phyloP scores from a whole-genome alignment of 2,329 filamentous ascomycete genomes.

The Nothophaeocryptopus gaeumannii region DNA sequence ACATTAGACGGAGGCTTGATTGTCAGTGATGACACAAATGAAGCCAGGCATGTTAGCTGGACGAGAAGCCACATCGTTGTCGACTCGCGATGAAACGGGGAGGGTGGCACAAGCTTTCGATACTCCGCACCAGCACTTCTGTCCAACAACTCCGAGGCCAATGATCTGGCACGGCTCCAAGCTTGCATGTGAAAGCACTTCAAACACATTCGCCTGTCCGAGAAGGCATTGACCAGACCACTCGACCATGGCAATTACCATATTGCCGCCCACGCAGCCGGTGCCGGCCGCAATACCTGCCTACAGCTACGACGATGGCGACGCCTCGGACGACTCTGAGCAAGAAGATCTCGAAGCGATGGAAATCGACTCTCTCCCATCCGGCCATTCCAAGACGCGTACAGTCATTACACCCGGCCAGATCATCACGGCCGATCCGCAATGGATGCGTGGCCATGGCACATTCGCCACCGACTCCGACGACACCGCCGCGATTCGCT shows the following conservation, averaged over 20 bases:
- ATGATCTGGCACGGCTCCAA: too few relatives aligned
- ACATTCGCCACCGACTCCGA: constrained; percentile 66
- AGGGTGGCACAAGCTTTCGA: too few relatives aligned
- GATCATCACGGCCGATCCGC: constrained; percentile 81
- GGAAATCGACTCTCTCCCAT: constrained; percentile 50
- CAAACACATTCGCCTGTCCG: too few relatives aligned
- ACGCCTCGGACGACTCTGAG: constrained; percentile 15
- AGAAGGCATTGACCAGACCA: too few relatives aligned
- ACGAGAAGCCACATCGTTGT: too few relatives aligned
- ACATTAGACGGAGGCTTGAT: too few relatives aligned
- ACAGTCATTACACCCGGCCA: constrained; percentile 84
- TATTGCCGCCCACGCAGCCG: constrained; percentile 52
- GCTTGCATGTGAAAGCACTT: too few relatives aligned
- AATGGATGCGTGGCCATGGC: constrained; percentile 98
- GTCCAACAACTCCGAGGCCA: too few relatives aligned
- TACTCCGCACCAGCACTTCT: too few relatives aligned
- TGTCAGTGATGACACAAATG: too few relatives aligned
- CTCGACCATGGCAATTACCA: constrained; percentile 56
- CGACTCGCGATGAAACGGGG: too few relatives aligned
- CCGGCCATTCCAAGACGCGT: constrained; percentile 40
- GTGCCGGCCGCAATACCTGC: constrained; percentile 24
- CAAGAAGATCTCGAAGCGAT: constrained; percentile 33
- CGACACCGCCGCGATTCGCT: constrained; percentile 67
- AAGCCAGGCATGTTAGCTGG: too few relatives aligned
- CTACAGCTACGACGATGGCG: constrained; percentile 14